phyloP scores from a whole-genome alignment of 768 basidiomycete species.

The Chalciporus chontae region DNA sequence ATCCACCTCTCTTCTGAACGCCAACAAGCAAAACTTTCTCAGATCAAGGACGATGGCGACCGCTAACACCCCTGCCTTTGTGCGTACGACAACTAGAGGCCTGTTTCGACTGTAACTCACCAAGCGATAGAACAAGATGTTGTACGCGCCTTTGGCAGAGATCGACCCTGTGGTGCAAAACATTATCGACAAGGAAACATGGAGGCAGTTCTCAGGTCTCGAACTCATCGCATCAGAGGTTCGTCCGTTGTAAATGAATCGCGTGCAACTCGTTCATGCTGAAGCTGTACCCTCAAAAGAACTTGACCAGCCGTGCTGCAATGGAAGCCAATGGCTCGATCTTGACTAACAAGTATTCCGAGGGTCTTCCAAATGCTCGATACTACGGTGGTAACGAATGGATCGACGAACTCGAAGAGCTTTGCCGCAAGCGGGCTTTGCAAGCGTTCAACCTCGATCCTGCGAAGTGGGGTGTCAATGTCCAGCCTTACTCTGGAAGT shows the following conservation, averaged over 20 bases:
- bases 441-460: constrained; percentile 95
- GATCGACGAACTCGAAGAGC: constrained; percentile 92
- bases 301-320: constrained; percentile 91
- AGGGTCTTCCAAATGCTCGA: constrained; percentile 95
- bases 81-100: constrained; percentile 31
- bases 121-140: constrained; percentile 72
- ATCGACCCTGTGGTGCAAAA: constrained; percentile 94
- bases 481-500: constrained; percentile 95
- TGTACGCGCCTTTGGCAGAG: constrained; percentile 86
- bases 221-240: constrained; percentile 99
- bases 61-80: constrained; percentile 56
- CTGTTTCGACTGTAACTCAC: not conserved
- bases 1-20: constrained; percentile 21
- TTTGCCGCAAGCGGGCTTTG: constrained; percentile 94
- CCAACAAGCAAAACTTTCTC: constrained; percentile 11
- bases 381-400: constrained; percentile 99
- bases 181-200: constrained; percentile 99
- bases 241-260: constrained; percentile 15
- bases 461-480: constrained; percentile 95
- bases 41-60: constrained; percentile 56
- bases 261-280: not conserved
- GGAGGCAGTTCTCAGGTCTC: constrained; percentile 95
- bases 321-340: constrained; percentile 99
- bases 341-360: constrained; percentile 98
- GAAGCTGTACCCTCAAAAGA: constrained; percentile 44